Percentiles rank a stretch among this genome's conserved stretches.
Evolutionary conservation across 768 basidiomycete species (phyloP).

Genomic region (Termitomyces sp.): DNA sequence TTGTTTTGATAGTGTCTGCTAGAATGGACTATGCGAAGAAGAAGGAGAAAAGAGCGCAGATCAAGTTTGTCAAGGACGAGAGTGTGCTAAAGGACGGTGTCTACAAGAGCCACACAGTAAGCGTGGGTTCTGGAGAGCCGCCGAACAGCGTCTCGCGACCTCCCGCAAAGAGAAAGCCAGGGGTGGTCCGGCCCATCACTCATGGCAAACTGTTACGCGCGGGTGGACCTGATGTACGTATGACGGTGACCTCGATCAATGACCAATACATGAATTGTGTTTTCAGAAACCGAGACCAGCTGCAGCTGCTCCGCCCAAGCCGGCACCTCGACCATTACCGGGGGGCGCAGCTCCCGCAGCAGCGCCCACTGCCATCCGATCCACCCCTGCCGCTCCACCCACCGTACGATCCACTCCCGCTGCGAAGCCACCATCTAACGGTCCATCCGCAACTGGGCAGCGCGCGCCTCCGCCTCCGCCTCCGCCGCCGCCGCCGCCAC

Average conservation of each 20-base stretch:
- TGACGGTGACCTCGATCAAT: not conserved
- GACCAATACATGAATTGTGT: not conserved
- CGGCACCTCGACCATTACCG: constrained; percentile 59
- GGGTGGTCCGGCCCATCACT: constrained; percentile 79
- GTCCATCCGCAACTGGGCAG: constrained; percentile 29
- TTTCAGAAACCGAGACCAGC: constrained; percentile 43
- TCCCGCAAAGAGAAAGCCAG: constrained; percentile 81
- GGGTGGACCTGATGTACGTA: constrained; percentile 61
- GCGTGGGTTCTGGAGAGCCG: constrained; percentile 85
- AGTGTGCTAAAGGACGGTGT: constrained; percentile 67
- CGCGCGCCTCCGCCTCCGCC: constrained; percentile 26
- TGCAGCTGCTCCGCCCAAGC: constrained; percentile 41
- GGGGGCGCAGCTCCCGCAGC: constrained; percentile 43
- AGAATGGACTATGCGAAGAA: constrained; percentile 93
- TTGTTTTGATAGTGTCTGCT: no score
- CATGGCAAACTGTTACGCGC: constrained; percentile 74
- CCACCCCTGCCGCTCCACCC: constrained; percentile 21
- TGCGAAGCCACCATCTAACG: constrained; percentile 15
- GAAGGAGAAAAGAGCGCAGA: constrained; percentile 88
- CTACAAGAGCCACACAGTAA: constrained; percentile 92
- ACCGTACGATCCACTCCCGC: constrained; percentile 14
- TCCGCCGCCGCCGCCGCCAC: constrained; percentile 28
- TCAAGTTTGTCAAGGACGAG: constrained; percentile 90
- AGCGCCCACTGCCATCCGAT: constrained; percentile 18
- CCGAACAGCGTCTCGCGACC: constrained; percentile 77